Base-by-base conservation (phyloP, 1,284 basidiomycete genomes). In the Fomitiporia mediterranea region DNA sequence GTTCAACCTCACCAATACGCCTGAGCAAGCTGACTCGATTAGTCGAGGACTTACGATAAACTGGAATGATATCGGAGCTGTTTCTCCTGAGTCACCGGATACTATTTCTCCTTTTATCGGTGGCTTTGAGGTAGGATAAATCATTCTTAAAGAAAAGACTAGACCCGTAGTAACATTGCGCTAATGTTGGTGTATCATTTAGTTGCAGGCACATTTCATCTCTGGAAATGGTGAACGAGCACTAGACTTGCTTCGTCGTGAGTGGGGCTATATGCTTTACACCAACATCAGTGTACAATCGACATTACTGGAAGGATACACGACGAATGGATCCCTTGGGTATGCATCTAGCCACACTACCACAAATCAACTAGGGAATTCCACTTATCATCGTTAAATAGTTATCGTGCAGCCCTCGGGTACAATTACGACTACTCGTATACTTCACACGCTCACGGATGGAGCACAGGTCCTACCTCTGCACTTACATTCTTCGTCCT, bases 251-350 rank as follows among this genome's bases (percentile, higher is more conserved):
- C 61, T 80, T 11, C 70, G 69, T 15, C 70, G 70, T 25, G 73
- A 77, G 61, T 79, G 79, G 79, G 78, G 78, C 1, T 80, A 78
- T 62, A 79, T 80, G 74, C 66, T 80, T 27, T 76, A 78, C 66
- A 79, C 76, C 5, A 74, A 76, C 58, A 58, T 78, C 50, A 76
- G 74, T 56, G 76, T 78, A 2, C 72, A 78, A 56, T 79, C 78
- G 4, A 78, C 76, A 0, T 66, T 80, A 9, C 68, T 79, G 11
- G 78, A 80, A 63, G 78, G 77, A 0, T 79, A 73, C 63, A 78
- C 77, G 2, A 69, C 73, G 3, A 78, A 80, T 60, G 78, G 78
- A 3, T 78, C 77, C 3, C 68, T 80, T n/a, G 70, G 70, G 77
- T 78, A 60, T 13, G 68, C 66, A 23, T 35, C 25, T 35, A 27